A percentile compares a stretch with the other conserved stretches of the same genome.
phyloP scores from a whole-genome alignment of 2,329 filamentous ascomycete species.

The Aspergillus sp. region DNA sequence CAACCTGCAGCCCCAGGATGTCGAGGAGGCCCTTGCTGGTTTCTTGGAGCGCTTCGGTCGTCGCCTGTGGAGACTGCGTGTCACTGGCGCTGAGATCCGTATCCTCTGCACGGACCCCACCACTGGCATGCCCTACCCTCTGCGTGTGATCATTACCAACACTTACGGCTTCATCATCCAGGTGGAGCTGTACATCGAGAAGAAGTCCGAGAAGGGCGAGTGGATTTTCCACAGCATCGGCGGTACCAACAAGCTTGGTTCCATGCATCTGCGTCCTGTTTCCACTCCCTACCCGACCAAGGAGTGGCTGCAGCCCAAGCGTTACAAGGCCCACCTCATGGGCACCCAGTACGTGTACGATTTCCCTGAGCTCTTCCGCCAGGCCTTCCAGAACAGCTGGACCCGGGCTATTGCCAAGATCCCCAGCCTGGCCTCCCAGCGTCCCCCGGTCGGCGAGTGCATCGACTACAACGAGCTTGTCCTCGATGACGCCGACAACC shows the following conservation, averaged over 20 bases:
- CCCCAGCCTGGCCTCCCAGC: constrained; percentile 66
- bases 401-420: constrained; percentile 66
- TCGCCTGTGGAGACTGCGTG: constrained; percentile 90
- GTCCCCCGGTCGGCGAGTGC: constrained; percentile 81
- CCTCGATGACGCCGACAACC: constrained; percentile 84
- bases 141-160: constrained; percentile 95
- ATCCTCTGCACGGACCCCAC: constrained; percentile 91
- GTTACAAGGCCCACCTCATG: constrained; percentile 99
- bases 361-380: constrained; percentile 98
- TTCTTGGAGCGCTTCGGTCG: constrained; percentile 96
- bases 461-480: constrained; percentile 92
- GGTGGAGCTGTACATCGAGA: constrained; percentile 95
- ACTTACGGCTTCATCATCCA: constrained; percentile 97
- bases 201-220: constrained; percentile 94
- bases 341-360: constrained; percentile 99
- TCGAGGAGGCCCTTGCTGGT: constrained; percentile 85
- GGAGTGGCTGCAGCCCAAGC: constrained; percentile 97
- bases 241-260: constrained; percentile 86
- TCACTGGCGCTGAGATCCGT: constrained; percentile 94
- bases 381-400: constrained; percentile 96
- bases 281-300: constrained; percentile 93
- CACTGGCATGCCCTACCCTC: constrained; percentile 78
- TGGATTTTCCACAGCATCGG: constrained; percentile 99
- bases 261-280: constrained; percentile 88
- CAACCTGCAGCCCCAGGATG: constrained; percentile 79